These are phyloP conservation scores for Alternaria hordeiaustralica DNA, from an alignment of 2,329 filamentous ascomycete species.

Conservation along the genomic window DNA sequence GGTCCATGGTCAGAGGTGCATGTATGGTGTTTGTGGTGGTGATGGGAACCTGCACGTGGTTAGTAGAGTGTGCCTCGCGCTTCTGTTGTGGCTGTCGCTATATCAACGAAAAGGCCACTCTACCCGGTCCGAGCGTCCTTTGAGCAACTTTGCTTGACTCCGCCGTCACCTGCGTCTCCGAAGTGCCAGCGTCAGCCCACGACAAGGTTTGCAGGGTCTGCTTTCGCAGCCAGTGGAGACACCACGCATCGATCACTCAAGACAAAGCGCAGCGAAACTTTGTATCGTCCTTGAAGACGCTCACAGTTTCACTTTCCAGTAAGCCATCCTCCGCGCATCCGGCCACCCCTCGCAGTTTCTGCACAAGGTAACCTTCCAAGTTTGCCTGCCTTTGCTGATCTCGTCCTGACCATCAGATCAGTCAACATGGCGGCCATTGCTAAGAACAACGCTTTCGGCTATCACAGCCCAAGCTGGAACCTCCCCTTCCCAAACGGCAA, in stretches of 20 bases:
- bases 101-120: slow-evolving; percentile 8
- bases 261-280: neutral
- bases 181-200: neutral
- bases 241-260: neutral
- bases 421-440: slow-evolving; percentile 15
- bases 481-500: slow-evolving; percentile 32
- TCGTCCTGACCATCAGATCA: neutral
- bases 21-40: neutral
- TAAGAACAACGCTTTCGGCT: slow-evolving; percentile 32
- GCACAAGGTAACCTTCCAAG: neutral
- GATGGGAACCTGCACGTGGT: slow-evolving; percentile 2
- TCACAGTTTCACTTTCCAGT: neutral
- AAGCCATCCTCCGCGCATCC: neutral
- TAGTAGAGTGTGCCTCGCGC: slow-evolving; percentile 1
- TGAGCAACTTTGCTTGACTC: slow-evolving; percentile 1
- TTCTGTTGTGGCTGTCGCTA: neutral
- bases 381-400: neutral
- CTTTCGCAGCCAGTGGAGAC: neutral
- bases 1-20: neutral
- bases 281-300: neutral
- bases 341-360: neutral
- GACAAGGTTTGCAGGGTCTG: neutral
- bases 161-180: neutral
- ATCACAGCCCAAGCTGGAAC: slow-evolving; percentile 25
- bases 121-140: slow-evolving; percentile 15